Evolutionary conservation across 1,284 basidiomycete species (phyloP).

Genomic region (Amylostereum chailletii): DNA sequence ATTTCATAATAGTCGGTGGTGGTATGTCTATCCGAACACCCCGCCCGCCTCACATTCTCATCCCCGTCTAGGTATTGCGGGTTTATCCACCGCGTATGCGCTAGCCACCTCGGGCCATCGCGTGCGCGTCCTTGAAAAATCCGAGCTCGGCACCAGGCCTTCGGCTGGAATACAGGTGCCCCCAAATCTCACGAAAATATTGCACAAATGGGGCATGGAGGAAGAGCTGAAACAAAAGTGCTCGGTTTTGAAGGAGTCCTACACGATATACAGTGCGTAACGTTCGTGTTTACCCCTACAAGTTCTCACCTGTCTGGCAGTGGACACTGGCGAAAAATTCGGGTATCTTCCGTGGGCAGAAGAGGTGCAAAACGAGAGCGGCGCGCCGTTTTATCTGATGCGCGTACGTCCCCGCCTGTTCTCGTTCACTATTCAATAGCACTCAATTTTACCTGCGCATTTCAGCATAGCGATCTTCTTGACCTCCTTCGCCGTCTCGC

Average conservation of each 20-base stretch:
- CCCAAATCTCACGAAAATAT: not conserved
- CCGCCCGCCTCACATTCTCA: not conserved
- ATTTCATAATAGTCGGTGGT: not conserved
- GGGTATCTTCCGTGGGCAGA: not conserved
- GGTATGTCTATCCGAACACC: not conserved
- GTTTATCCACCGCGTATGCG: not conserved
- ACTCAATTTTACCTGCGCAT: not conserved
- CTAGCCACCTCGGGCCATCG: not conserved
- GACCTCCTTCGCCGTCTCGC: no score
- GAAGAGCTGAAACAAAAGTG: not conserved
- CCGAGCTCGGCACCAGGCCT: not conserved
- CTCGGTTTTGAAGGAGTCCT: not conserved
- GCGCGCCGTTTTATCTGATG: not conserved
- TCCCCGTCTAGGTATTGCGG: not conserved
- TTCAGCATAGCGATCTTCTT: not conserved
- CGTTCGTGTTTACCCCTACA: not conserved
- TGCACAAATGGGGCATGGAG: not conserved
- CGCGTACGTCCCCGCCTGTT: not conserved
- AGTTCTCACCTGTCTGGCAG: not conserved
- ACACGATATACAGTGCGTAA: not conserved
- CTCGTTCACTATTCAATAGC: not conserved
- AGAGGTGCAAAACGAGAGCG: not conserved
- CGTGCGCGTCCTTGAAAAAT: not conserved
- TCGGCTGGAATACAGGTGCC: not conserved
- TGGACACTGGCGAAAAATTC: not conserved